A percentile compares a stretch with the other conserved stretches of the same genome.
phyloP scores from a whole-genome alignment of 1,284 basidiomycete species.

The Hymenochaete sp. region DNA sequence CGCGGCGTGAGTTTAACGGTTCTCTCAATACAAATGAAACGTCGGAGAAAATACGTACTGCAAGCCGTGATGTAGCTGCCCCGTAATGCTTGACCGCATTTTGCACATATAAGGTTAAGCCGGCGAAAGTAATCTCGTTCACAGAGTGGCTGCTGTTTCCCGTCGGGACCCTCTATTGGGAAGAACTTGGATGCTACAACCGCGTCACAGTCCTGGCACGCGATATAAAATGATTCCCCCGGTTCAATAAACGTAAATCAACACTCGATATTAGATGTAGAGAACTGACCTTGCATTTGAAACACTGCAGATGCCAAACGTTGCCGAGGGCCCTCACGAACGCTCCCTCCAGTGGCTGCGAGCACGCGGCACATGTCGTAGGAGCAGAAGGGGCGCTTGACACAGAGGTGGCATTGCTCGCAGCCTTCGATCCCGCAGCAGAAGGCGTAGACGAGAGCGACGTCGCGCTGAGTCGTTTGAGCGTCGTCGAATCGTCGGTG shows the following conservation, averaged over 20 bases:
- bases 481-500: constrained; percentile 10
- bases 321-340: constrained; percentile 94
- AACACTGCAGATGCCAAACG: constrained; percentile 94
- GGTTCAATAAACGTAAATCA: too few species aligned
- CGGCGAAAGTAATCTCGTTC: constrained; percentile 97
- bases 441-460: constrained; percentile 16
- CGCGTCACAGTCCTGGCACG: constrained; percentile 94
- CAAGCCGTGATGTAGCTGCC: constrained; percentile 99
- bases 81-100: constrained; percentile 88
- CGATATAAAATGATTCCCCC: too few species aligned
- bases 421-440: constrained; percentile 8
- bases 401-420: constrained; percentile 8
- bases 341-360: constrained; percentile 80
- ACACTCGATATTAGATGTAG: constrained; percentile 8
- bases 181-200: constrained; percentile 99
- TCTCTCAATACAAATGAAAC: constrained; percentile 17
- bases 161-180: constrained; percentile 83
- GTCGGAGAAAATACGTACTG: constrained; percentile 62
- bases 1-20: background rate
- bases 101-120: constrained; percentile 92
- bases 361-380: constrained; percentile 66
- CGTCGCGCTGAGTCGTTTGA: constrained; percentile 13
- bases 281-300: constrained; percentile 82
- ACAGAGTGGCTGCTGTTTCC: constrained; percentile 87
- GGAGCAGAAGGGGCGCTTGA: constrained; percentile 15